phyloP scores from a whole-genome alignment of 2,329 filamentous ascomycete genomes.

The Colletotrichum higginsianum region DNA sequence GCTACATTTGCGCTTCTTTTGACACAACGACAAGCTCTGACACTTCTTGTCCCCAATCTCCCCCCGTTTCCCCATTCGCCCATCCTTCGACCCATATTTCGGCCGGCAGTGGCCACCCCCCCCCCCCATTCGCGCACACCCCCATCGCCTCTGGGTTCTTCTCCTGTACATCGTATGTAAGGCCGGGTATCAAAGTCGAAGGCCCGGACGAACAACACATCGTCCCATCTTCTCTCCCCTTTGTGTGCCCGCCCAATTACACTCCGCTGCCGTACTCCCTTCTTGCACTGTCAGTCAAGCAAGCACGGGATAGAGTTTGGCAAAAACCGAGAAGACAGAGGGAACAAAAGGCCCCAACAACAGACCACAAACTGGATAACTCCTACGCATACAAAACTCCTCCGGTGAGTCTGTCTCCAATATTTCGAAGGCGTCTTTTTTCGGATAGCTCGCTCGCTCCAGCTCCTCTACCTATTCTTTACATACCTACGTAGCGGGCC shows the following conservation, averaged over 20 bases:
- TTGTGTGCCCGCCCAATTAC: constrained; percentile 27
- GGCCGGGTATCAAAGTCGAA: constrained; percentile 33
- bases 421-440: not conserved
- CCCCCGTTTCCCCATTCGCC: constrained; percentile 32
- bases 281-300: constrained; percentile 21
- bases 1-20: constrained; percentile 22
- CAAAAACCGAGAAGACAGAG: constrained; percentile 4
- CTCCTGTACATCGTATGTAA: not conserved
- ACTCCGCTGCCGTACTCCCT: constrained; percentile 5
- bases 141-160: constrained; percentile 15
- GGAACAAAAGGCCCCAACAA: constrained; percentile 21
- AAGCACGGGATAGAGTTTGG: constrained; percentile 35
- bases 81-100: constrained; percentile 32
- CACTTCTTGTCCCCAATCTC: constrained; percentile 38
- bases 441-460: not conserved
- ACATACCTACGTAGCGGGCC: not conserved
- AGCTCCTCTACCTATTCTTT: not conserved
- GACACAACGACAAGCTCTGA: constrained; percentile 34
- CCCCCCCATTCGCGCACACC: not conserved
- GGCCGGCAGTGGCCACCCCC: constrained; percentile 9
- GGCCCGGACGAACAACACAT: constrained; percentile 37
- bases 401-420: constrained; percentile 3
- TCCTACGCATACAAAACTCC: constrained; percentile 16
- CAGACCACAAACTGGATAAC: constrained; percentile 31
- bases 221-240: constrained; percentile 32